Conservation (phyloP, 2,329 filamentous ascomycete genomes). For the Epichloe scottii region DNA sequence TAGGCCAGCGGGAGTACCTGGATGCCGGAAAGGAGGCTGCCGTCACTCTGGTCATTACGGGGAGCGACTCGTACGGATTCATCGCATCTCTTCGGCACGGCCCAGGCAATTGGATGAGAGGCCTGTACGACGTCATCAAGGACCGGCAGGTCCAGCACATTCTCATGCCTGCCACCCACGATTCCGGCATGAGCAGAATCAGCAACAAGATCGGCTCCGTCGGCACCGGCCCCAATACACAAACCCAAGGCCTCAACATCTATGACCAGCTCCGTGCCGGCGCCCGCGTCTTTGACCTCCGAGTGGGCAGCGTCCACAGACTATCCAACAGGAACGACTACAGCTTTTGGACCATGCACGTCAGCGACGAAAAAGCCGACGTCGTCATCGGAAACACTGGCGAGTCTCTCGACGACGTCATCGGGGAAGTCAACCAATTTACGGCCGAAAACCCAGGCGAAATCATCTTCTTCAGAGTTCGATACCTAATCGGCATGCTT, state of each 20-base stretch:
- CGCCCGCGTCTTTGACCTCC: conserved; percentile 34
- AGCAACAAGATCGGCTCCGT: conserved; percentile 20
- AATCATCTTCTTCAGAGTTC: conserved; percentile 33
- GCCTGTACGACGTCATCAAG: conserved; percentile 19
- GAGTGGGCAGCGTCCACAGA: conserved; percentile 22
- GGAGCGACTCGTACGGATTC: conserved; percentile 21
- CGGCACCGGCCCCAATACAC: conserved; percentile 27
- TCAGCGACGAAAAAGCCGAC: conserved; percentile 21
- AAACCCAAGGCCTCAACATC: conserved; percentile 32
- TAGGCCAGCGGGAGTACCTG: conserved; percentile 21
- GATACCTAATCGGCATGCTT: conserved; percentile 28
- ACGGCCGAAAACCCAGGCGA: conserved; percentile 29
- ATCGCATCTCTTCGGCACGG: conserved; percentile 18
- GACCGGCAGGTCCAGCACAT: conserved; percentile 30
- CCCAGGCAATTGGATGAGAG: conserved; percentile 20
- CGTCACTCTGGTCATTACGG: conserved; percentile 23
- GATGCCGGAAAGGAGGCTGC: conserved; percentile 18
- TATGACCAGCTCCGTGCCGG: conserved; percentile 32
- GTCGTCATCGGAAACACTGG: conserved; percentile 33
- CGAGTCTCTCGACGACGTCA: conserved; percentile 28
- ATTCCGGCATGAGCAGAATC: conserved; percentile 34
- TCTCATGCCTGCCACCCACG: conserved; percentile 35
- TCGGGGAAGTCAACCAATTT: conserved; percentile 32
- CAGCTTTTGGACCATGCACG: conserved; percentile 30
- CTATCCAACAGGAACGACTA: conserved; percentile 7